Evolutionary conservation across 805 yeast species (phyloP).

Genomic region (Saturnispora sanitii): DNA sequence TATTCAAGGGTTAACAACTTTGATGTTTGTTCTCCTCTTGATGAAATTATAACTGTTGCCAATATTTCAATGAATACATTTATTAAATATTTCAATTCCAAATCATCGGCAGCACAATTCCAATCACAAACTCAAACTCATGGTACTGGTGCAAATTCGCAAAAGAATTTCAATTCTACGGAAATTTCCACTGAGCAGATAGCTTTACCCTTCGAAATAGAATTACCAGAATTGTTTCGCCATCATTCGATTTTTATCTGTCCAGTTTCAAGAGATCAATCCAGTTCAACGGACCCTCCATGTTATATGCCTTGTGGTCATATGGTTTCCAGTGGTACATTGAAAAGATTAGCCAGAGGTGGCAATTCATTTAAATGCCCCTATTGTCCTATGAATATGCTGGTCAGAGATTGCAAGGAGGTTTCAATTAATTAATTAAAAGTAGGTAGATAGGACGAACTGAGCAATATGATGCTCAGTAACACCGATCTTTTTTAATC

Average conservation of each 20-base stretch:
- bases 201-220: slow-evolving; percentile 31
- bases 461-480: too few relatives aligned
- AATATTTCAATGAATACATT: slow-evolving; percentile 37
- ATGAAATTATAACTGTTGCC: neutral
- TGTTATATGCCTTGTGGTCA: slow-evolving; percentile 33
- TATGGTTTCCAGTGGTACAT: slow-evolving; percentile 45
- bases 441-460: too few relatives aligned
- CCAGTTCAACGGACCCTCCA: slow-evolving; percentile 50
- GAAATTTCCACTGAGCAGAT: slow-evolving; percentile 22
- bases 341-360: slow-evolving; percentile 35
- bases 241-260: slow-evolving; percentile 46
- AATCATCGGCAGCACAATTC: too few relatives aligned
- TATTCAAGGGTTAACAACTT: slow-evolving; percentile 18
- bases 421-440: too few relatives aligned
- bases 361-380: slow-evolving; percentile 54
- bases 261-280: slow-evolving; percentile 58
- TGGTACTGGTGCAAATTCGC: too few relatives aligned
- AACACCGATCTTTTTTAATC: too few relatives aligned
- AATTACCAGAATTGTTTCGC: slow-evolving; percentile 8
- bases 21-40: neutral
- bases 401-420: slow-evolving; percentile 1
- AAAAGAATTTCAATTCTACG: too few relatives aligned
- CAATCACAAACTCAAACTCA: too few relatives aligned
- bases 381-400: slow-evolving; percentile 46
- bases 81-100: slow-evolving; percentile 38